phyloP scores from a whole-genome alignment of 208 protist genomes.

The Leptomonas seymouri region DNA sequence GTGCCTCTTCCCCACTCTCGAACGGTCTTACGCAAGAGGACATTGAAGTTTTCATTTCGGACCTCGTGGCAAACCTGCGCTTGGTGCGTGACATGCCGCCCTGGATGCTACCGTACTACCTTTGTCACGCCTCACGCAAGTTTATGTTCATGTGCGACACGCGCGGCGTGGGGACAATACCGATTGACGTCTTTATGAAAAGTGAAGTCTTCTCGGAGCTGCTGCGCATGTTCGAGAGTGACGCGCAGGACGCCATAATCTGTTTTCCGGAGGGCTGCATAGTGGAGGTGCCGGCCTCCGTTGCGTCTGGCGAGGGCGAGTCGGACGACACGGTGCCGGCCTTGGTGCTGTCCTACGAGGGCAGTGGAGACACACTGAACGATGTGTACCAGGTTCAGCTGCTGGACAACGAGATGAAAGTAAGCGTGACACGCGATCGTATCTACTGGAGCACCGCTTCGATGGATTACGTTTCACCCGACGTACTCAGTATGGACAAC shows the following conservation, averaged over 20 bases:
- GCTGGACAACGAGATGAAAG: constrained; percentile 28
- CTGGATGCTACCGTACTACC: constrained; percentile 91
- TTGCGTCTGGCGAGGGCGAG: constrained; percentile 34
- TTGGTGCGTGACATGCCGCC: constrained; percentile 83
- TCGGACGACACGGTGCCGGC: constrained; percentile 75
- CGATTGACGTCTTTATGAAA: constrained; percentile 83
- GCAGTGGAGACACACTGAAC: constrained; percentile 50
- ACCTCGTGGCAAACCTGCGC: constrained; percentile 77
- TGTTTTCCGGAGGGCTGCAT: constrained; percentile 68
- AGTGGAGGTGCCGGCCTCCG: constrained; percentile 69
- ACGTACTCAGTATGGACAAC: constrained; percentile 82
- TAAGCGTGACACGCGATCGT: constrained; percentile 51
- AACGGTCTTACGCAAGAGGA: constrained; percentile 85
- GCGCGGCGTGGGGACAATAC: constrained; percentile 63
- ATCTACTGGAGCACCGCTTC: constrained; percentile 84
- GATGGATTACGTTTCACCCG: constrained; percentile 59
- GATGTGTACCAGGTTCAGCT: constrained; percentile 79
- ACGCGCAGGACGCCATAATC: constrained; percentile 72
- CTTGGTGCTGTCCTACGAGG: constrained; percentile 62
- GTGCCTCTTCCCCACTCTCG: constrained; percentile 74
- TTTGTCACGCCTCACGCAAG: constrained; percentile 90
- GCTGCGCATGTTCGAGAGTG: constrained; percentile 88
- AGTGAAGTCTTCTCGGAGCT: constrained; percentile 91
- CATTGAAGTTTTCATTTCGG: constrained; percentile 77
- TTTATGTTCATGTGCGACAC: constrained; percentile 95